Percentiles rank a stretch among this genome's conserved stretches.
Conservation (phyloP, 228 moss, liverwort and hornwort genomes). For the Sphagnum magellanicum region DNA sequence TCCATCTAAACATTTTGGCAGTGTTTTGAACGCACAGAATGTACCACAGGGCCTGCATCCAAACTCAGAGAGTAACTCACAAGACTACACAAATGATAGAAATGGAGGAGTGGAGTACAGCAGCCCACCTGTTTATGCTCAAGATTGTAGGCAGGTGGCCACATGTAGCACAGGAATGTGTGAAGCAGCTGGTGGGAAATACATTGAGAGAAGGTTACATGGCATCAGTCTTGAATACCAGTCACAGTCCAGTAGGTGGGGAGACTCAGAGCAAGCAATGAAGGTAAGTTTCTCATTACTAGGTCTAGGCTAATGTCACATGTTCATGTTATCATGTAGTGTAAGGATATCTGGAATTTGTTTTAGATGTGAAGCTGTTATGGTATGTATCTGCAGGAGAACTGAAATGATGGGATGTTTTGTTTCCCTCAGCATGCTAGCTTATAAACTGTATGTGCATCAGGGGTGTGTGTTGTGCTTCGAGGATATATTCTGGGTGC, state of each 20-base stretch:
- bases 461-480: too few relatives aligned
- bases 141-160: conserved; percentile 51
- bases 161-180: conserved; percentile 21
- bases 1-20: conserved; percentile 21
- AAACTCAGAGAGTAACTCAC: conserved; percentile 12
- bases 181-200: conserved; percentile 27
- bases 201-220: conserved; percentile 55
- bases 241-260: conserved; percentile 20
- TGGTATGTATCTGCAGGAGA: too few relatives aligned
- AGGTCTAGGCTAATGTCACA: too few relatives aligned
- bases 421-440: too few relatives aligned
- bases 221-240: conserved; percentile 39
- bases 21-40: not conserved
- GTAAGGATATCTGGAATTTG: too few relatives aligned
- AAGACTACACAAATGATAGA: conserved; percentile 26
- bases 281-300: too few relatives aligned
- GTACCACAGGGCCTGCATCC: not conserved
- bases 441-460: too few relatives aligned
- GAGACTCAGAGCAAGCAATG: not conserved
- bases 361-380: too few relatives aligned
- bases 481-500: too few relatives aligned
- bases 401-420: too few relatives aligned
- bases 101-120: conserved; percentile 12
- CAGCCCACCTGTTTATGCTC: conserved; percentile 14
- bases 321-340: too few relatives aligned